These are phyloP conservation scores for Tetragonia tetragonoides DNA, from an alignment of 148 eudicot species.

Conservation along the genomic window DNA sequence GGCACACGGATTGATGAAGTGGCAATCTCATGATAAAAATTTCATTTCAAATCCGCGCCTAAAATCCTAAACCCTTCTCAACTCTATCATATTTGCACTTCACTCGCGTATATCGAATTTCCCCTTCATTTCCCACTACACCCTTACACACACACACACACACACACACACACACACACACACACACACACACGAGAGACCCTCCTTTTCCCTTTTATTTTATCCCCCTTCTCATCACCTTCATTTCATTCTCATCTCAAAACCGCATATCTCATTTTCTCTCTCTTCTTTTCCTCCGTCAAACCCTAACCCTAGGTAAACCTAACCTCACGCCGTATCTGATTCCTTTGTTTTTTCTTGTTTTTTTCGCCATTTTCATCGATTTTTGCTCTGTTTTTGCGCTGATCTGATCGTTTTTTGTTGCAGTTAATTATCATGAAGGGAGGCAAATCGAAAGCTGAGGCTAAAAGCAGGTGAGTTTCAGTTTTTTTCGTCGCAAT, in stretches of 20 bases:
- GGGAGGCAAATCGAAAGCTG: constrained; percentile 50
- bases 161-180: too few species aligned
- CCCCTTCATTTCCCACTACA: too few species aligned
- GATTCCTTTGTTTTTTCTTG: neutral
- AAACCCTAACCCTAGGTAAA: constrained; percentile 37
- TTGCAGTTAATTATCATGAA: constrained; percentile 40
- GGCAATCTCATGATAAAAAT: too few species aligned
- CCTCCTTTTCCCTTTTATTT: neutral
- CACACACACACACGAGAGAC: too few species aligned
- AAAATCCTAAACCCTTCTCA: too few species aligned
- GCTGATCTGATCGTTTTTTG: neutral
- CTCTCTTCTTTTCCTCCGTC: constrained; percentile 14
- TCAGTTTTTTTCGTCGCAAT: neutral
- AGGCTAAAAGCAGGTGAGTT: constrained; percentile 37
- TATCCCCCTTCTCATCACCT: neutral
- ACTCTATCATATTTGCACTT: too few species aligned
- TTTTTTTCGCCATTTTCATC: neutral
- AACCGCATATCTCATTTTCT: too few species aligned
- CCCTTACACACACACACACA: too few species aligned
- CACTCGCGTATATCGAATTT: too few species aligned
- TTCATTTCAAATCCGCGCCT: too few species aligned
- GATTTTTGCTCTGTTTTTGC: constrained; percentile 2
- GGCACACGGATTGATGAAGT: too few species aligned
- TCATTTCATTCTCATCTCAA: too few species aligned
- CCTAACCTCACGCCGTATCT: neutral